These are phyloP conservation scores for Fusarium circinatum DNA, from an alignment of 2,329 filamentous ascomycete species.

Conservation along the genomic window DNA sequence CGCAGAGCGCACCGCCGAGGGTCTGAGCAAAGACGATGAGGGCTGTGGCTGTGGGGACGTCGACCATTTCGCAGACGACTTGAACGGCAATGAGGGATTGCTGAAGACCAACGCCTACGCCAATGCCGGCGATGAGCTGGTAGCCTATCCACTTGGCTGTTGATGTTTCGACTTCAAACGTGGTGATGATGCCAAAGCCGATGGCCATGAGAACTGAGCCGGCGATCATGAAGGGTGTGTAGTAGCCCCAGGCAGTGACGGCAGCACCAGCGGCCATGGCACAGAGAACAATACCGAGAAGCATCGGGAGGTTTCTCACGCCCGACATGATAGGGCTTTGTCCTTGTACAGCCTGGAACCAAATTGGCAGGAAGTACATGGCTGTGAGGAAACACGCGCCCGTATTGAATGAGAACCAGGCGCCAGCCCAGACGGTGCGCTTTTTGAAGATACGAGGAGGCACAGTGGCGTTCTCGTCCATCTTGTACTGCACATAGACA, in stretches of 20 bases:
- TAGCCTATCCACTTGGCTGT: conserved; percentile 56
- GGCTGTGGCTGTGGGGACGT: conserved; percentile 51
- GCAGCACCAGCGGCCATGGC: conserved; percentile 48
- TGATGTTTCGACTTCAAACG: conserved; percentile 49
- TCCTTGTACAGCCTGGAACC: conserved; percentile 58
- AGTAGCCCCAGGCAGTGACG: conserved; percentile 56
- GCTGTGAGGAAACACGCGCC: conserved; percentile 47
- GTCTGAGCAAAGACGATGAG: conserved; percentile 49
- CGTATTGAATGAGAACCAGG: conserved; percentile 52
- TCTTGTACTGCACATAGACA: conserved; percentile 51
- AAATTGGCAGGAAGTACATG: conserved; percentile 56
- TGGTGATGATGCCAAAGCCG: conserved; percentile 56
- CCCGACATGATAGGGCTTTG: conserved; percentile 53
- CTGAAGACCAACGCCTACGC: conserved; percentile 56
- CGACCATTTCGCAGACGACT: conserved; percentile 44
- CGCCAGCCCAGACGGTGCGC: conserved; percentile 52
- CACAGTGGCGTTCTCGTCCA: conserved; percentile 55
- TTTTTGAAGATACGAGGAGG: conserved; percentile 55
- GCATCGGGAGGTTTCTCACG: conserved; percentile 54
- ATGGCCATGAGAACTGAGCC: conserved; percentile 49
- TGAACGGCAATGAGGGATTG: conserved; percentile 59
- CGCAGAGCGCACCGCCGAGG: conserved; percentile 57
- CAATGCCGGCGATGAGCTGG: conserved; percentile 49
- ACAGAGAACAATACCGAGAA: conserved; percentile 51
- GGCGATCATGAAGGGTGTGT: conserved; percentile 55